phyloP scores from a whole-genome alignment of 2,329 filamentous ascomycete genomes.

The Microcyclosporella mali region DNA sequence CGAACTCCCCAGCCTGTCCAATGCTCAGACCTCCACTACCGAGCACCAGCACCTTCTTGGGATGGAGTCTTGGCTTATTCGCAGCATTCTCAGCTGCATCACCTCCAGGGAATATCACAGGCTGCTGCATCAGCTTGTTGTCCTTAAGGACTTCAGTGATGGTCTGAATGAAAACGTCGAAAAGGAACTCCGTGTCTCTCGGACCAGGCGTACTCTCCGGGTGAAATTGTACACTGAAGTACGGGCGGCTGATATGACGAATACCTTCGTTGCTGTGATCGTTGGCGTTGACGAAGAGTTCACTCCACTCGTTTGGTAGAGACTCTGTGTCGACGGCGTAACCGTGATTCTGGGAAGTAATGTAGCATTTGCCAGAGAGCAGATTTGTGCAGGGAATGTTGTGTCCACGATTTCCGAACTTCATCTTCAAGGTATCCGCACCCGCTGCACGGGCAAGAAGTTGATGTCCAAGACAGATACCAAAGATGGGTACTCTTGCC shows the following conservation, averaged over 20 bases:
- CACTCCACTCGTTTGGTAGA: constrained; percentile 74
- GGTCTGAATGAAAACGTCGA: constrained; percentile 90
- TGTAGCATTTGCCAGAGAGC: constrained; percentile 94
- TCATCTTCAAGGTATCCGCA: constrained; percentile 87
- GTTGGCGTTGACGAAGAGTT: constrained; percentile 96
- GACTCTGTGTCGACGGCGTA: constrained; percentile 81
- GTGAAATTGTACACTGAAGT: constrained; percentile 99
- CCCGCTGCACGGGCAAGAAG: constrained; percentile 82
- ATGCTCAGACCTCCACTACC: constrained; percentile 94
- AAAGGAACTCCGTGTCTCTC: constrained; percentile 90
- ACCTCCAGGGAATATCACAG: constrained; percentile 83
- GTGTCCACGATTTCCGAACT: constrained; percentile 97
- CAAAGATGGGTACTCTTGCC: constrained; percentile 81
- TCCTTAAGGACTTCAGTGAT: constrained; percentile 67
- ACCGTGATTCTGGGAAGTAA: constrained; percentile 98
- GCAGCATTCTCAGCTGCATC: constrained; percentile 71
- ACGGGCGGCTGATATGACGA: constrained; percentile 74
- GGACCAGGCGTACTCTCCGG: constrained; percentile 95
- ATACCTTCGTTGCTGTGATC: constrained; percentile 98
- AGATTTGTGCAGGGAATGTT: constrained; percentile 98
- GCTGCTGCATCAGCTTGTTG: constrained; percentile 58
- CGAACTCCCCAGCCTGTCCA: constrained; percentile 95
- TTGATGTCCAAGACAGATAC: constrained; percentile 94
- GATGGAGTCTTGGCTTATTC: constrained; percentile 69
- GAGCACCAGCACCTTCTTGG: constrained; percentile 91